These are phyloP conservation scores for Kluyveromyces marxianus DNA, from an alignment of 1,139 yeast species.

Conservation along the genomic window DNA sequence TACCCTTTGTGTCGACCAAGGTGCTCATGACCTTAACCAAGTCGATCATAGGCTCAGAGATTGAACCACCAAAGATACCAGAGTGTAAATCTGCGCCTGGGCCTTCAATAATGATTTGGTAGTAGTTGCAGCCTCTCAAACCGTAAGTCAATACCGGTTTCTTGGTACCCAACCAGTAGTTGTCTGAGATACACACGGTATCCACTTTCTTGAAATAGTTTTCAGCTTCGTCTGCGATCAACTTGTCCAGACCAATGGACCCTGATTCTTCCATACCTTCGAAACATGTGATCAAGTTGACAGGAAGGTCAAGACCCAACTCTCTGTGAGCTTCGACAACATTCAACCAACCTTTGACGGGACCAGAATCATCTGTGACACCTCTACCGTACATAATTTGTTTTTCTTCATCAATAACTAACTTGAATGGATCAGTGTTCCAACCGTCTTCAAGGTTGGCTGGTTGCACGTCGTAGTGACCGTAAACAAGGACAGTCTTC, in stretches of 20 bases:
- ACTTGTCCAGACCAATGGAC: conserved; percentile 78
- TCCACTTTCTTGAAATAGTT: conserved; percentile 79
- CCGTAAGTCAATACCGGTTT: conserved; percentile 98
- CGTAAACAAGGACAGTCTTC: conserved; percentile 85
- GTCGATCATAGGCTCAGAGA: conserved; percentile 97
- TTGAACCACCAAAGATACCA: conserved; percentile 94
- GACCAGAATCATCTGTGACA: conserved; percentile 96
- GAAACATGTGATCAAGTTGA: conserved; percentile 83
- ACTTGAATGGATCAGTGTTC: conserved; percentile 82
- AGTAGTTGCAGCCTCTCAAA: conserved; percentile 92
- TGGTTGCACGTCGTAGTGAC: conserved; percentile 98
- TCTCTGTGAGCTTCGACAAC: conserved; percentile 84
- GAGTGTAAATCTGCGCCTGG: conserved; percentile 97
- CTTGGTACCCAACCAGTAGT: conserved; percentile 96
- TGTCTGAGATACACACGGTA: conserved; percentile 93
- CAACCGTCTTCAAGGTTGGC: conserved; percentile 91
- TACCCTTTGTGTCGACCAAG: conserved; percentile 75
- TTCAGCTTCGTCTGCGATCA: conserved; percentile 72
- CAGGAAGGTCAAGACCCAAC: conserved; percentile 83
- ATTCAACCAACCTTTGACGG: conserved; percentile 95
- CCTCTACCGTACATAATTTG: conserved; percentile 82
- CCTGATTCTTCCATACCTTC: conserved; percentile 99
- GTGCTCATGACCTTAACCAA: conserved; percentile 66
- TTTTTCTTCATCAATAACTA: conserved; percentile 45
- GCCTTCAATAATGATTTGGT: conserved; percentile 72